These are phyloP conservation scores for Gastrolobium bilobum DNA, from an alignment of 306 rosid genomes.

Conservation along the genomic window DNA sequence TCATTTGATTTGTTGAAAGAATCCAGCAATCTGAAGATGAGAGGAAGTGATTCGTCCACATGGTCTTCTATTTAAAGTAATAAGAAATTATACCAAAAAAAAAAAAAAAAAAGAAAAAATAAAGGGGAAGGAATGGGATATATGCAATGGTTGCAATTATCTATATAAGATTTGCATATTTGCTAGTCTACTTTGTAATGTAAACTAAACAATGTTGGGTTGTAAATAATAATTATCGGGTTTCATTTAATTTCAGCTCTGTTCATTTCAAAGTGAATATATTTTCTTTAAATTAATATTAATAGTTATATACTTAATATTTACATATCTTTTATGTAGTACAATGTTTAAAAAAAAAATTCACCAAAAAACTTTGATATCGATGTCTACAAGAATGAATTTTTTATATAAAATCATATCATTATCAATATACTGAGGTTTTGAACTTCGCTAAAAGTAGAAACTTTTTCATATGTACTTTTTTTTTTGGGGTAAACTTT, in stretches of 20 bases:
- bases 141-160: conserved; percentile 20
- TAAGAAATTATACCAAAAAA: not conserved
- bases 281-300: too few relatives aligned
- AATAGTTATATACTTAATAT: too few relatives aligned
- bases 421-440: too few relatives aligned
- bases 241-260: conserved; percentile 8
- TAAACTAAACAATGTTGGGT: conserved; percentile 6
- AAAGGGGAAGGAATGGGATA: conserved; percentile 36
- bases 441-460: too few relatives aligned
- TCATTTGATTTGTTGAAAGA: conserved; percentile 72
- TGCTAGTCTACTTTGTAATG: conserved; percentile 28
- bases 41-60: conserved; percentile 51
- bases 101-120: not conserved
- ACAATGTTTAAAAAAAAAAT: too few relatives aligned
- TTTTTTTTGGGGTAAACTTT: too few relatives aligned
- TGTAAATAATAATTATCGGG: conserved; percentile 46
- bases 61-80: conserved; percentile 60
- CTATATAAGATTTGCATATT: not conserved
- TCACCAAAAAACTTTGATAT: too few relatives aligned
- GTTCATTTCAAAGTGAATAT: not conserved
- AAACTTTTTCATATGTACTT: too few relatives aligned
- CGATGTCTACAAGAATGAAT: too few relatives aligned
- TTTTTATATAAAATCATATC: too few relatives aligned
- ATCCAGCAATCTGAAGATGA: conserved; percentile 59
- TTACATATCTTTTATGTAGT: too few relatives aligned